These are phyloP conservation scores for Zea luxurians DNA, from an alignment of 176 grass and related monocot species.

Conservation along the genomic window DNA sequence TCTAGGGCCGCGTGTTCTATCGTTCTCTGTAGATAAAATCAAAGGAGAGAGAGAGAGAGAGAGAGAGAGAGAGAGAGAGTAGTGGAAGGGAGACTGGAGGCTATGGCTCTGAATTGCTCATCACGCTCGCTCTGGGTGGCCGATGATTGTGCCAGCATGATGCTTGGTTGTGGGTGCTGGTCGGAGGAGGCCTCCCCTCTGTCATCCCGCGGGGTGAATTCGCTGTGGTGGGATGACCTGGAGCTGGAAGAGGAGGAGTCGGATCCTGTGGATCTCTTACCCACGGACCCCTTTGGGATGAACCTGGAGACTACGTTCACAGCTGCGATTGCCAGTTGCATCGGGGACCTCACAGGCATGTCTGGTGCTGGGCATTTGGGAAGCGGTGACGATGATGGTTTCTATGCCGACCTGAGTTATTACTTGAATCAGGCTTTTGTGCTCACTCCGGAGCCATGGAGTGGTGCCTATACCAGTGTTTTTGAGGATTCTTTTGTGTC, in stretches of 20 bases:
- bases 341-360: slow-evolving; percentile 31
- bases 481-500: slow-evolving; percentile 26
- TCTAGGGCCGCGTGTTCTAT: slow-evolving; percentile 47
- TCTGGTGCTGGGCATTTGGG: slow-evolving; percentile 35
- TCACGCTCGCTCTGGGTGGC: slow-evolving; percentile 45
- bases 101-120: slow-evolving; percentile 56
- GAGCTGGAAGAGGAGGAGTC: background rate
- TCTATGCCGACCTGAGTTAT: slow-evolving; percentile 43
- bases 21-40: slow-evolving; percentile 11
- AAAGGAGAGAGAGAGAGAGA: background rate
- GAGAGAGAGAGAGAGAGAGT: background rate
- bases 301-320: slow-evolving; percentile 52
- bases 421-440: slow-evolving; percentile 42
- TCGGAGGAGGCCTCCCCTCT: slow-evolving; percentile 47
- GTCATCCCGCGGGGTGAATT: slow-evolving; percentile 43
- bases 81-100: slow-evolving; percentile 21
- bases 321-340: slow-evolving; percentile 47
- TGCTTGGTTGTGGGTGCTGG: slow-evolving; percentile 50
- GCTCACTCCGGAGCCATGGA: background rate
- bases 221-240: slow-evolving; percentile 33
- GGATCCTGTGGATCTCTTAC: slow-evolving; percentile 56
- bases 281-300: slow-evolving; percentile 77
- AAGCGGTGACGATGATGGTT: background rate
- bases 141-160: slow-evolving; percentile 43
- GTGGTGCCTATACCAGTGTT: slow-evolving; percentile 21